Percentiles rank a stretch among this genome's conserved stretches.
These are phyloP conservation scores for Amaranthus hypochondriacus DNA, from an alignment of 148 eudicot genomes.

Conservation along the genomic window DNA sequence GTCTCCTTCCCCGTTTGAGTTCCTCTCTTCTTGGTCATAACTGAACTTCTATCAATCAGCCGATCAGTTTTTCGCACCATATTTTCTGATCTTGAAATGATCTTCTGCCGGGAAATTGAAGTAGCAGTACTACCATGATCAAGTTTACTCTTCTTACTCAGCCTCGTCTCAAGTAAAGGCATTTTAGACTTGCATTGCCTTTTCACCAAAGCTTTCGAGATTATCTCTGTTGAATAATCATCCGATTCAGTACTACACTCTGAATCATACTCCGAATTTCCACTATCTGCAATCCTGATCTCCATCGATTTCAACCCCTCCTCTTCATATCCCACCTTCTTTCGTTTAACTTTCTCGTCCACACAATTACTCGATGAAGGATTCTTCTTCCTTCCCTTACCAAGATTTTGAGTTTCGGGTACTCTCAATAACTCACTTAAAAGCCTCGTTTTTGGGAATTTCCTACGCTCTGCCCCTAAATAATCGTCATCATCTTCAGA, in stretches of 20 bases:
- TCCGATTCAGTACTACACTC: conserved; percentile 32
- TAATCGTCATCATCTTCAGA: conserved; percentile 37
- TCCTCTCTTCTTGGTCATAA: conserved; percentile 20
- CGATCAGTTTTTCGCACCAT: conserved; percentile 10
- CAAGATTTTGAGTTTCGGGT: conserved; percentile 16
- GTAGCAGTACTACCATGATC: conserved; percentile 20
- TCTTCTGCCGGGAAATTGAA: conserved; percentile 21
- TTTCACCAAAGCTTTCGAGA: conserved; percentile 19
- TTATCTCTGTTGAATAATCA: conserved; percentile 26
- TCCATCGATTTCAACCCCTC: conserved; percentile 29
- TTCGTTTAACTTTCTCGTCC: conserved; percentile 26
- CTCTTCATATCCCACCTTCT: conserved; percentile 38
- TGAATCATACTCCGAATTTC: conserved; percentile 28
- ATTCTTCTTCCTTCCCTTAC: conserved; percentile 20
- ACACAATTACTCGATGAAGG: conserved; percentile 16
- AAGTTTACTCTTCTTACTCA: conserved; percentile 24
- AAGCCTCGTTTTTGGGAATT: conserved; percentile 49
- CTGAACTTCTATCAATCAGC: conserved; percentile 15
- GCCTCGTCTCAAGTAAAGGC: conserved; percentile 24
- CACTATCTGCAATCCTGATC: conserved; percentile 10
- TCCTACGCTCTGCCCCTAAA: conserved; percentile 31
- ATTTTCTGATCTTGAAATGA: conserved; percentile 20
- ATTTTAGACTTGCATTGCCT: conserved; percentile 27
- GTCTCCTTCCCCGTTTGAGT: conserved; percentile 22
- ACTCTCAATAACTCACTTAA: conserved; percentile 50